Evolutionary conservation across 2,329 filamentous ascomycete species (phyloP), one percentile per base, ranked within the genome.

Genomic region (Diaporthe batatas): DNA sequence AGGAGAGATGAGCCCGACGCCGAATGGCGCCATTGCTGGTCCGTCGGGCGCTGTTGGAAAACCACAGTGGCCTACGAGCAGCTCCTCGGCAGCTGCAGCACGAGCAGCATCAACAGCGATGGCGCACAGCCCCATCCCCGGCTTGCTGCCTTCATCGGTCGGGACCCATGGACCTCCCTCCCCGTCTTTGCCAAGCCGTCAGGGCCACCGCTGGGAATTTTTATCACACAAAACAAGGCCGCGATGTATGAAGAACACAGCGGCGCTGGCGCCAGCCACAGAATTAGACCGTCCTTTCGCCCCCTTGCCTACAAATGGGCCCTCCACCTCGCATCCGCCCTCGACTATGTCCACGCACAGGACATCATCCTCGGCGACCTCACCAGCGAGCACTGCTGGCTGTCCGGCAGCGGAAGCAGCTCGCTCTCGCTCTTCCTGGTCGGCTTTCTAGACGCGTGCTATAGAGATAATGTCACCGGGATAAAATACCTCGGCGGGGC

Each of bases 31-130:
- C 12, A 58, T 42, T 3, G n/a, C 21, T 42, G 8, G 0, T 6
- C 25, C 0, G 55, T 6, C 21, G 18, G 2, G 34, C 64, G 32
- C 21, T 49, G 42, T 29, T 68, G 47, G 64, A 68, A 68, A 12
- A 68, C 64, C 4, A 68, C 64, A 21, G 44, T 47, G 18, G 32
- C 32, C n/a, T 68, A 68, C 29, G 47, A 68, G 47, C 47, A 42
- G 25, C 39, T 68, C 47, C 42, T 29, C 42, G 12, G 49, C 42
- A 21, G 2, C 16, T 16, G 42, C 42, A 18, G n/a, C 25, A 47
- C 16, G 16, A 7, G 42, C 44, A n/a, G 7, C 1, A 49, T 2
- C 10, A 23, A 8, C n/a, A 12, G 21, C 23, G 3, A 6, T 23
- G 14, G 34, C n/a, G 18, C 4, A 25, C 21, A 39, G 2, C 21